Evolutionary conservation across 192 early-diverging fungal species (phyloP).

Genomic region (Backusella sp.): DNA sequence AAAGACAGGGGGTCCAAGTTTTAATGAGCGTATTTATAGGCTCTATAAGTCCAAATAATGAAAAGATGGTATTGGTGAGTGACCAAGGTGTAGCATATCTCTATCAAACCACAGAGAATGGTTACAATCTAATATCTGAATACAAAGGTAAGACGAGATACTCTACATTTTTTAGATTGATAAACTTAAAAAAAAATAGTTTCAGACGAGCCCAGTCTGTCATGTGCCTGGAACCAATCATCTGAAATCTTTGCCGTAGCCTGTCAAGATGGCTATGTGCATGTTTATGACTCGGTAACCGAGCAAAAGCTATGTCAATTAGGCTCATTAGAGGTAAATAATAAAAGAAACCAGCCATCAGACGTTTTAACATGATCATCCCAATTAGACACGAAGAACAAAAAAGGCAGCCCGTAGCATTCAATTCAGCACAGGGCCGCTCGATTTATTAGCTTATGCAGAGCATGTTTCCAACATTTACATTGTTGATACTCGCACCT

Average conservation of each 20-base stretch:
- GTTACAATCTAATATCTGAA: neutral
- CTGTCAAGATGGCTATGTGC: constrained; percentile 89
- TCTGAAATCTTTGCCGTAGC: constrained; percentile 95
- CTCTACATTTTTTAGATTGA: neutral
- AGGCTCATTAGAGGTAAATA: constrained; percentile 3
- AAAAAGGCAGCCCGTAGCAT: constrained; percentile 79
- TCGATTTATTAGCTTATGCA: constrained; percentile 81
- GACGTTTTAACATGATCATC: neutral
- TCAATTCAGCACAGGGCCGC: constrained; percentile 89
- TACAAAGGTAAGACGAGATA: neutral
- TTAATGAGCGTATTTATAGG: neutral
- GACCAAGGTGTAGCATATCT: neutral
- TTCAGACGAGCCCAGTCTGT: constrained; percentile 83
- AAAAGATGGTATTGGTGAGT: neutral
- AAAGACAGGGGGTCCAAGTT: neutral
- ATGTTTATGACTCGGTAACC: constrained; percentile 87
- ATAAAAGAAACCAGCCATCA: neutral
- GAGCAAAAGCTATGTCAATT: constrained; percentile 77
- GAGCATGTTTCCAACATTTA: constrained; percentile 85
- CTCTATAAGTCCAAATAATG: neutral
- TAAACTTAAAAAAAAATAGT: constrained; percentile 35
- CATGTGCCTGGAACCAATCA: constrained; percentile 91
- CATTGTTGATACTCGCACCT: constrained; percentile 87
- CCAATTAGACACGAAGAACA: constrained; percentile 53
- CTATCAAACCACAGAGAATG: neutral